phyloP scores from a whole-genome alignment of 2,329 filamentous ascomycete species.

The Beauveria medogensis region DNA sequence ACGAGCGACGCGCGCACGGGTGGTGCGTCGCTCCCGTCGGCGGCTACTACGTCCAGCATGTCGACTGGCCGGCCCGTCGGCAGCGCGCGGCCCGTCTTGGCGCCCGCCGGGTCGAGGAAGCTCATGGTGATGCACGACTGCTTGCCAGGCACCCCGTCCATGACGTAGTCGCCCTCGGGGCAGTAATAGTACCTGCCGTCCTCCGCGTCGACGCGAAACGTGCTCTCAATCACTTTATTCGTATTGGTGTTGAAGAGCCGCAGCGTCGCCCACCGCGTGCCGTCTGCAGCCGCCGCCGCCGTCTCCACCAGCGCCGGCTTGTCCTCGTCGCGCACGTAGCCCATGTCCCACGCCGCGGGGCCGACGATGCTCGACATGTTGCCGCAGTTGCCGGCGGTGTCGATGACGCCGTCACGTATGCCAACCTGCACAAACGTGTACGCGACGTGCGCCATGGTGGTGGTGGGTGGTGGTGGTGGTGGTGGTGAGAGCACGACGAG shows the following conservation, averaged over 20 bases:
- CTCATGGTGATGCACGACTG: constrained; percentile 50
- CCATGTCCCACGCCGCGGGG: constrained; percentile 34
- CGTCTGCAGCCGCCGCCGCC: constrained; percentile 16
- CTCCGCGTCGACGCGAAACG: constrained; percentile 42
- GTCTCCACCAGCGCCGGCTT: constrained; percentile 11
- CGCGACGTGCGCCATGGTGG: constrained; percentile 40
- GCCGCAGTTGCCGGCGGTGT: constrained; percentile 66
- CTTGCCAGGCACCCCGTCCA: constrained; percentile 56
- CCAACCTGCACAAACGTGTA: constrained; percentile 67
- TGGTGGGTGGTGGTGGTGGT: background rate
- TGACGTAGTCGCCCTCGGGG: constrained; percentile 43
- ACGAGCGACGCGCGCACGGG: constrained; percentile 45
- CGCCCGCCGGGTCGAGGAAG: constrained; percentile 55
- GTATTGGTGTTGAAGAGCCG: constrained; percentile 67
- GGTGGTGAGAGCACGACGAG: constrained; percentile 51
- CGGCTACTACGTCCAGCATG: constrained; percentile 29
- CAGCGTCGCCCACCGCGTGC: constrained; percentile 36
- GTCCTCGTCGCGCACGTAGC: constrained; percentile 17
- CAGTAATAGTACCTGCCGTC: constrained; percentile 16
- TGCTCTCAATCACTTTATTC: constrained; percentile 50
- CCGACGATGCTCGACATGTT: constrained; percentile 64
- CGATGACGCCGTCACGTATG: constrained; percentile 51
- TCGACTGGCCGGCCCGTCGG: constrained; percentile 48
- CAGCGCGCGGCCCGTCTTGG: constrained; percentile 47
- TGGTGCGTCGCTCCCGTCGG: constrained; percentile 11